A percentile compares a stretch with the other conserved stretches of the same genome.
Conservation (phyloP, 306 rosid genomes). For the Gastrolobium bilobum region DNA sequence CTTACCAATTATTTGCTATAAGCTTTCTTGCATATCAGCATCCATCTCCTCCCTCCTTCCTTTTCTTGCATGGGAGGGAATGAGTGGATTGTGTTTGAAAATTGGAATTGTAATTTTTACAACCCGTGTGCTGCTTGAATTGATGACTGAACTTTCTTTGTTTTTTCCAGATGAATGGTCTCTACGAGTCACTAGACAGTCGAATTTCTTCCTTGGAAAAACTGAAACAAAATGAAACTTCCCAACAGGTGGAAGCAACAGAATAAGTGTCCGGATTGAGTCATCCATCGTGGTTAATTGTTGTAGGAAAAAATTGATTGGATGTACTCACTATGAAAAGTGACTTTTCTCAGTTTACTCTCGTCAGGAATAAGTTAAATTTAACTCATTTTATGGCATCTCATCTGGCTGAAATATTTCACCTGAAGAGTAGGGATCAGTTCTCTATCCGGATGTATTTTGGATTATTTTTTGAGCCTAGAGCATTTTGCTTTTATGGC, state of each 20-base stretch:
- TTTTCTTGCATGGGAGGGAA: slow-evolving; percentile 19
- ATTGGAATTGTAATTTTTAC: not conserved
- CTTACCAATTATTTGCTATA: not conserved
- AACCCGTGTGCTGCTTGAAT: not conserved
- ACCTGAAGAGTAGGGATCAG: slow-evolving; percentile 33
- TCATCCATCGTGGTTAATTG: slow-evolving; percentile 39
- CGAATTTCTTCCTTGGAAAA: slow-evolving; percentile 83
- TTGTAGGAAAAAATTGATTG: slow-evolving; percentile 31
- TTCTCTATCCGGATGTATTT: slow-evolving; percentile 37
- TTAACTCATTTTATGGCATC: slow-evolving; percentile 43
- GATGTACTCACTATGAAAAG: slow-evolving; percentile 42
- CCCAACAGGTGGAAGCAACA: slow-evolving; percentile 65
- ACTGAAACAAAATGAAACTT: slow-evolving; percentile 66
- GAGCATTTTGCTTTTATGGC: slow-evolving; percentile 25
- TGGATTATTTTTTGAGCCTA: slow-evolving; percentile 25
- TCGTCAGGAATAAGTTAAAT: slow-evolving; percentile 49
- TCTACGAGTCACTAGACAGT: slow-evolving; percentile 73
- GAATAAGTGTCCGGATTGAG: slow-evolving; percentile 54
- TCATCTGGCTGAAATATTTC: slow-evolving; percentile 30
- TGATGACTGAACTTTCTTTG: slow-evolving; percentile 35
- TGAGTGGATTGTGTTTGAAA: slow-evolving; percentile 1
- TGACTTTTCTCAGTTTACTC: slow-evolving; percentile 38
- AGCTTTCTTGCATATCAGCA: slow-evolving; percentile 19
- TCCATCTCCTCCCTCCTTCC: slow-evolving; percentile 19
- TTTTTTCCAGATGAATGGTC: slow-evolving; percentile 72